These are phyloP conservation scores for Umbilicus rupestris DNA, from an alignment of 164 flowering plant genomes.

Conservation along the genomic window DNA sequence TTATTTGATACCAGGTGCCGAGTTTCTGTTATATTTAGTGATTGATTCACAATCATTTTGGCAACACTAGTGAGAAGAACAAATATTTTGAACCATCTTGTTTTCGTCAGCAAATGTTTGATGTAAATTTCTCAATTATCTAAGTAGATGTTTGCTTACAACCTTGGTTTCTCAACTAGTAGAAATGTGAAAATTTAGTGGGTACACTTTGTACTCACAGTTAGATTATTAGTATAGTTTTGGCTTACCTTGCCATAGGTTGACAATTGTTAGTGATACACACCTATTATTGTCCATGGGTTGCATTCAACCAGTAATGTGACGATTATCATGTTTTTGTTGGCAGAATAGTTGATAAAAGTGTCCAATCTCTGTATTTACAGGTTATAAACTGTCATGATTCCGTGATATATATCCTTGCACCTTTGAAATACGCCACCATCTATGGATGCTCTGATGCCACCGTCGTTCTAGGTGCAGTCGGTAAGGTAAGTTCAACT, in stretches of 20 bases:
- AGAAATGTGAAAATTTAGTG: no score
- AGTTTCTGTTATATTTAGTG: no score
- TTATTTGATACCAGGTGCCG: neutral
- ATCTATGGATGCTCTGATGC: slow-evolving; percentile 96
- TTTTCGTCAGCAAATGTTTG: no score
- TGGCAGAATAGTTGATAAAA: neutral
- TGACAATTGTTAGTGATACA: neutral
- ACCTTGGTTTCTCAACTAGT: no score
- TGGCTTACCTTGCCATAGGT: neutral
- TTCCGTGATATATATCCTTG: slow-evolving; percentile 79
- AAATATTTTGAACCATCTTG: no score
- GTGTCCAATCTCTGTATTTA: slow-evolving; percentile 7
- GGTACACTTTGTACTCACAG: no score
- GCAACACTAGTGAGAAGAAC: no score
- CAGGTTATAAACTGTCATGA: slow-evolving; percentile 96
- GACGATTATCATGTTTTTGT: neutral
- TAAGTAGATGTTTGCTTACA: no score
- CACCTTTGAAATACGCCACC: slow-evolving; percentile 88
- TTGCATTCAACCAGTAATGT: neutral
- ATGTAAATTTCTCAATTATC: no score
- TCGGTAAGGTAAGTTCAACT: slow-evolving; percentile 75
- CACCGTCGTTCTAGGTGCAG: slow-evolving; percentile 91
- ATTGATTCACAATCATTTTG: no score
- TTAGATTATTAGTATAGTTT: neutral
- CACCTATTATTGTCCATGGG: neutral